These are phyloP conservation scores for Lolium perenne DNA, from an alignment of 176 grass and related monocot species.

Conservation along the genomic window DNA sequence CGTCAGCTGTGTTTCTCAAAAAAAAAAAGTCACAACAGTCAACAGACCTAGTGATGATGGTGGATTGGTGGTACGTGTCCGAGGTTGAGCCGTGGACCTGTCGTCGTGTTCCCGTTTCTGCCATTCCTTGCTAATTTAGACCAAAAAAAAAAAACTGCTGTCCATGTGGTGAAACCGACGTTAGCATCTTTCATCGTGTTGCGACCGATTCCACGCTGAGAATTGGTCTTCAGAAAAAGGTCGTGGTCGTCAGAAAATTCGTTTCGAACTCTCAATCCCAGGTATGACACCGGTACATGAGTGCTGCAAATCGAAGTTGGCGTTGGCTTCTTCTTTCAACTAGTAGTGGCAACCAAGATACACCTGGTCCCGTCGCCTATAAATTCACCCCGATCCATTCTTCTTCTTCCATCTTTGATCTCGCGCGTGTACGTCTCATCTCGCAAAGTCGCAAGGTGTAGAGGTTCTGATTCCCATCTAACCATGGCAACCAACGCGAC, in stretches of 20 bases:
- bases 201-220: neutral
- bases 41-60: no score
- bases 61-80: no score
- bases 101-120: no score
- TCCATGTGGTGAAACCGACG: neutral
- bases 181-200: neutral
- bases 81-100: no score
- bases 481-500: conserved; percentile 7
- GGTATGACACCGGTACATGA: neutral
- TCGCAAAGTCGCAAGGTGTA: neutral
- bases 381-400: neutral
- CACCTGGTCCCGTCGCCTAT: conserved; percentile 1
- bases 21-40: no score
- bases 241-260: neutral
- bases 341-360: neutral
- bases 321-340: neutral
- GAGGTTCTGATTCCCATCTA: neutral
- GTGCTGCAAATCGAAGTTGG: neutral
- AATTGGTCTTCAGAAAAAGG: neutral
- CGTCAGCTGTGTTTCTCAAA: no score
- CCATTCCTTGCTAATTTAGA: no score
- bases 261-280: neutral
- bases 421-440: neutral
- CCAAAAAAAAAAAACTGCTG: no score
- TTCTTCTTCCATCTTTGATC: neutral